These are phyloP conservation scores for Aphanomyces euteiches DNA, from an alignment of 352 stramenopile species.

Conservation along the genomic window DNA sequence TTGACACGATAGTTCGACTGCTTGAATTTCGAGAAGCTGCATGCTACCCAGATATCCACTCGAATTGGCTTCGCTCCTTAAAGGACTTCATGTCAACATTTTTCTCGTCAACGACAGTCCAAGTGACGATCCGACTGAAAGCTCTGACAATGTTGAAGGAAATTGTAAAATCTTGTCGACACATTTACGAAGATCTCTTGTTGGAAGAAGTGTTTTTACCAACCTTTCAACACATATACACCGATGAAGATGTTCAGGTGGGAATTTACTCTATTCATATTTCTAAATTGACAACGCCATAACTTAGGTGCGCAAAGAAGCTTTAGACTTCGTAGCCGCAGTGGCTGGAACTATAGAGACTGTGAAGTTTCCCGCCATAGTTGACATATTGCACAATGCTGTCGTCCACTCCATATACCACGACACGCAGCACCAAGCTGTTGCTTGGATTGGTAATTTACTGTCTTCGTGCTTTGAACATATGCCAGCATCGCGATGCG, in stretches of 20 bases:
- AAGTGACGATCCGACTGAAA: constrained; percentile 53
- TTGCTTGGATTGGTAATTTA: constrained; percentile 56
- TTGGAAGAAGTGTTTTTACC: constrained; percentile 82
- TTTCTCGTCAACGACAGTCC: constrained; percentile 51
- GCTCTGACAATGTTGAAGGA: constrained; percentile 62
- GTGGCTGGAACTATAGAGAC: constrained; percentile 72
- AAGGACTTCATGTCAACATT: constrained; percentile 55
- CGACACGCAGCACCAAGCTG: constrained; percentile 62
- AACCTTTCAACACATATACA: constrained; percentile 59
- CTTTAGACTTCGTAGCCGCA: constrained; percentile 61
- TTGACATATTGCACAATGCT: constrained; percentile 73
- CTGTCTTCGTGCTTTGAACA: constrained; percentile 80
- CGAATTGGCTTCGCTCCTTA: constrained; percentile 62
- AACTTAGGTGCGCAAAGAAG: constrained; percentile 47
- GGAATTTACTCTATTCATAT: neutral
- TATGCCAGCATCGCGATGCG: constrained; percentile 53
- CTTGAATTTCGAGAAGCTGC: constrained; percentile 57
- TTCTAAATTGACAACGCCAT: neutral
- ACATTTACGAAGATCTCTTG: constrained; percentile 79
- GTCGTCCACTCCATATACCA: constrained; percentile 59
- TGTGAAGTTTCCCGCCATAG: constrained; percentile 69
- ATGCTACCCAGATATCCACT: constrained; percentile 60
- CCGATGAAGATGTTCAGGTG: constrained; percentile 48
- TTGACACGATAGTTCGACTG: constrained; percentile 55
- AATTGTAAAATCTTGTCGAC: constrained; percentile 71